phyloP scores from a whole-genome alignment of 2,329 filamentous ascomycete species.

The Trichoderma hamatum region DNA sequence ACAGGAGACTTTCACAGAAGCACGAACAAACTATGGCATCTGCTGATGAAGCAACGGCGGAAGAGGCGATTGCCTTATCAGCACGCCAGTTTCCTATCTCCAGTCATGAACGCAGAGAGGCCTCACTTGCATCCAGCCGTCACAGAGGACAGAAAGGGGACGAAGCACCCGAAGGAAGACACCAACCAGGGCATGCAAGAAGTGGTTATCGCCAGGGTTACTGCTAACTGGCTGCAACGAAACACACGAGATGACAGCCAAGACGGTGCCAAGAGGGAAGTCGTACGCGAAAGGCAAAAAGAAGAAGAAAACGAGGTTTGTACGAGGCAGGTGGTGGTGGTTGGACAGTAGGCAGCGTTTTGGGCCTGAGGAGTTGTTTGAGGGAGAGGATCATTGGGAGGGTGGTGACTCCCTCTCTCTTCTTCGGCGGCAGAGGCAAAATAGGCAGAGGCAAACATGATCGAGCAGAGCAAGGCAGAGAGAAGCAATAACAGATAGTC shows the following conservation, averaged over 20 bases:
- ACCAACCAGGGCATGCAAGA: slow-evolving; percentile 18
- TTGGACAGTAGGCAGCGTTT: slow-evolving; percentile 14
- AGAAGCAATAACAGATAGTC: neutral
- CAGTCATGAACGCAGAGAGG: slow-evolving; percentile 5
- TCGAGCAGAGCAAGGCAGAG: slow-evolving; percentile 10
- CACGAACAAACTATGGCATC: slow-evolving; percentile 4
- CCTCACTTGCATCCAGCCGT: slow-evolving; percentile 13
- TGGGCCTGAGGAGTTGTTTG: slow-evolving; percentile 8
- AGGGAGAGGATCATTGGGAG: slow-evolving; percentile 5
- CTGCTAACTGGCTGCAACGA: slow-evolving; percentile 26
- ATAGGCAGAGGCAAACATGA: slow-evolving; percentile 9
- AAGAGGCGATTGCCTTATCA: slow-evolving; percentile 15
- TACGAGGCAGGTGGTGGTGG: slow-evolving; percentile 23
- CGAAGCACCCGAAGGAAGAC: slow-evolving; percentile 16
- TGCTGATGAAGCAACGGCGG: neutral
- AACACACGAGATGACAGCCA: slow-evolving; percentile 22
- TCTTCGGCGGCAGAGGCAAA: neutral
- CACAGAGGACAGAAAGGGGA: slow-evolving; percentile 20
- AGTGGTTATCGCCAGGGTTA: slow-evolving; percentile 16
- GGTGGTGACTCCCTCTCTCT: neutral
- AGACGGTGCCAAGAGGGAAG: slow-evolving; percentile 21
- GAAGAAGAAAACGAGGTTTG: slow-evolving; percentile 1
- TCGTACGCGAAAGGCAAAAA: slow-evolving; percentile 24
- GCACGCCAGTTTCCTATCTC: neutral
- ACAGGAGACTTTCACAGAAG: slow-evolving; percentile 9